phyloP scores from a whole-genome alignment of 352 stramenopile species.

The Pythium pyrilobum region DNA sequence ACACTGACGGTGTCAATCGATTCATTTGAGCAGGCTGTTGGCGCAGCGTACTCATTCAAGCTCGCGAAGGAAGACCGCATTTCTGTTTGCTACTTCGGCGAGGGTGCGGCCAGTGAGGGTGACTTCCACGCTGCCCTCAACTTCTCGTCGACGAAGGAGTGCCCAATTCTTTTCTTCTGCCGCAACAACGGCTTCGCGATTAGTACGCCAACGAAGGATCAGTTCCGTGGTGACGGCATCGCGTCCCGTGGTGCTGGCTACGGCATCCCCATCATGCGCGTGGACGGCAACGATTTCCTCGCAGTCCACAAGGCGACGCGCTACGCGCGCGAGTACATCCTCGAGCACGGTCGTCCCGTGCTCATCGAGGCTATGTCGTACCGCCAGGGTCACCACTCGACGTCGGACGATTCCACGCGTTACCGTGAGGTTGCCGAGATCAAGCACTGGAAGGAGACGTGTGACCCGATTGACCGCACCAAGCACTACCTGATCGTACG shows the following conservation, averaged over 20 bases:
- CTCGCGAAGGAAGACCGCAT: conserved; percentile 88
- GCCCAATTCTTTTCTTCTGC: conserved; percentile 97
- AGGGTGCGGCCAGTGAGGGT: conserved; percentile 94
- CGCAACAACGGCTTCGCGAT: conserved; percentile 99
- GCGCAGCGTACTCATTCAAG: conserved; percentile 96
- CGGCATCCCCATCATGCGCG: conserved; percentile 95
- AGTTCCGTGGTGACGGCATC: conserved; percentile 98
- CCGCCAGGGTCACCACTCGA: conserved; percentile 96
- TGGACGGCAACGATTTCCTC: conserved; percentile 98
- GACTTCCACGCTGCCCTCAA: conserved; percentile 98
- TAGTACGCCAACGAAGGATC: conserved; percentile 93
- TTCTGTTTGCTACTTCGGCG: conserved; percentile 95
- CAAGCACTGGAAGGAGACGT: conserved; percentile 86
- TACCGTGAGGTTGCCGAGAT: conserved; percentile 95
- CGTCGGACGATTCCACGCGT: conserved; percentile 96
- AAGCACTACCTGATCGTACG: conserved; percentile 87
- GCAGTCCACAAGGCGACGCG: conserved; percentile 92
- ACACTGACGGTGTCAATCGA: background rate
- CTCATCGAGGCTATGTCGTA: conserved; percentile 99
- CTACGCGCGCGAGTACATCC: conserved; percentile 87
- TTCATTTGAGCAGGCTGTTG: conserved; percentile 77
- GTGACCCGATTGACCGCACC: conserved; percentile 89
- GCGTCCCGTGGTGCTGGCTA: conserved; percentile 92
- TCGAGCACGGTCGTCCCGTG: conserved; percentile 88
- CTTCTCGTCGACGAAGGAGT: conserved; percentile 94